These are phyloP conservation scores for Chlorella vulgaris DNA, from an alignment of 139 green algal species.

Conservation along the genomic window DNA sequence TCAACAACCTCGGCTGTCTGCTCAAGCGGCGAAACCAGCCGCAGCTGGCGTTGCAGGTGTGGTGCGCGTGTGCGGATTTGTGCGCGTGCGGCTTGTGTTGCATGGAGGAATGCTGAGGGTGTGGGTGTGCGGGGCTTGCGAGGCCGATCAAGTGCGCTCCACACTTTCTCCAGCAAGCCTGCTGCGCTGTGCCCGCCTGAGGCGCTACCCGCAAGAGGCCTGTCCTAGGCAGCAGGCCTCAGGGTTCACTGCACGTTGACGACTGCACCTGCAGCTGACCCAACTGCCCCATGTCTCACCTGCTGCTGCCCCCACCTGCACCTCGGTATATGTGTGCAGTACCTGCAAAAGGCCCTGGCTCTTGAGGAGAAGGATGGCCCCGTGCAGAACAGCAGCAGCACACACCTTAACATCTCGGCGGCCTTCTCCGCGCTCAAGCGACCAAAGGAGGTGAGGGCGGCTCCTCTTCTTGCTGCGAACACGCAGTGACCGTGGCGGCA, in stretches of 20 bases:
- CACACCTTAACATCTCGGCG: constrained; percentile 49
- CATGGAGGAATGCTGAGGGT: no score
- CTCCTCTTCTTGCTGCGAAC: no score
- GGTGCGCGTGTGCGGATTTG: not conserved
- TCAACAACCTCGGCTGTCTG: constrained; percentile 55
- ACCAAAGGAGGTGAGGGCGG: constrained; percentile 23
- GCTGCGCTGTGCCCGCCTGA: no score
- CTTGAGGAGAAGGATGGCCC: constrained; percentile 28
- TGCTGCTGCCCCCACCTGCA: not conserved
- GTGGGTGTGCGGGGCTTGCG: no score
- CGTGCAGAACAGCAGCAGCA: constrained; percentile 35
- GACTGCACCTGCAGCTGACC: no score
- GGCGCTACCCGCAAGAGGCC: no score
- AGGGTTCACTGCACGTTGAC: no score
- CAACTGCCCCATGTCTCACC: no score
- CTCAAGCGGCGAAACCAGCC: constrained; percentile 36
- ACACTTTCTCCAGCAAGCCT: no score
- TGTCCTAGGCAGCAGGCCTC: no score
- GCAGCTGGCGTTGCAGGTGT: constrained; percentile 32
- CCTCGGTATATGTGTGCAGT: constrained; percentile 18
- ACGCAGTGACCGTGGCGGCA: not conserved
- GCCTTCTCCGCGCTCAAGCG: constrained; percentile 33
- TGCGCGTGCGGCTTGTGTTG: no score
- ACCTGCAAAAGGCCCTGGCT: constrained; percentile 40
- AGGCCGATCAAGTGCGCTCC: no score